These are phyloP conservation scores for Emergomyces africanus DNA, from an alignment of 2,329 filamentous ascomycete species.

Conservation along the genomic window DNA sequence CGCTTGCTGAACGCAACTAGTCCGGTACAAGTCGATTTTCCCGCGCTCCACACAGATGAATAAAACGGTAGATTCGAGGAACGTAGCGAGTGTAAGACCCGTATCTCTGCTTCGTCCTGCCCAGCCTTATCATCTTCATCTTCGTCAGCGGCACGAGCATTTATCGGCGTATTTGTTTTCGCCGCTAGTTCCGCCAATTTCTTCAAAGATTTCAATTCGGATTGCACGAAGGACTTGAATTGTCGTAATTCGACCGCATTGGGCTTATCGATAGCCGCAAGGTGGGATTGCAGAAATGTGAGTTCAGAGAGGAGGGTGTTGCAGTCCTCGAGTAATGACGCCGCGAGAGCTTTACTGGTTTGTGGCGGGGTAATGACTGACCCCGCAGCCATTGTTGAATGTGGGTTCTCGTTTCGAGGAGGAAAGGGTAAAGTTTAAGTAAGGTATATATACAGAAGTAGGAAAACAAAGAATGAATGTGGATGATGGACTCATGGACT, in stretches of 20 bases:
- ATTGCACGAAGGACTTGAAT: conserved; percentile 35
- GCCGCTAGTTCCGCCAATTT: conserved; percentile 25
- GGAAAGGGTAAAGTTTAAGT: not conserved
- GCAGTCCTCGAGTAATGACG: conserved; percentile 26
- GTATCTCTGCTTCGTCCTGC: conserved; percentile 15
- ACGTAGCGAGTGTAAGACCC: conserved; percentile 43
- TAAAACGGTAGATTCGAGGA: conserved; percentile 57
- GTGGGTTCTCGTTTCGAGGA: not conserved
- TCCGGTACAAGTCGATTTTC: conserved; percentile 41
- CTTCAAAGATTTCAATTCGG: conserved; percentile 37
- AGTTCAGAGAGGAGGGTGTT: conserved; percentile 33
- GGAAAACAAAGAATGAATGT: not conserved
- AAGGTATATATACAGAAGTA: not conserved
- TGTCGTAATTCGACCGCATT: conserved; percentile 38
- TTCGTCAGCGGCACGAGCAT: conserved; percentile 3
- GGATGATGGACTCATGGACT: not conserved
- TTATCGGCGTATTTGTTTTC: conserved; percentile 8
- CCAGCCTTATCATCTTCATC: conserved; percentile 13
- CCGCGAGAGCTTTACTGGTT: conserved; percentile 13
- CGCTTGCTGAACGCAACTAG: conserved; percentile 46
- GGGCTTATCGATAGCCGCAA: conserved; percentile 30
- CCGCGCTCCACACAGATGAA: conserved; percentile 49
- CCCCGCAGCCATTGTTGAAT: not conserved
- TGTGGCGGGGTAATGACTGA: not conserved
- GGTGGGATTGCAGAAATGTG: conserved; percentile 30